These are phyloP conservation scores for Eucalyptus rudis DNA, from an alignment of 345 rosid genomes.

Conservation along the genomic window DNA sequence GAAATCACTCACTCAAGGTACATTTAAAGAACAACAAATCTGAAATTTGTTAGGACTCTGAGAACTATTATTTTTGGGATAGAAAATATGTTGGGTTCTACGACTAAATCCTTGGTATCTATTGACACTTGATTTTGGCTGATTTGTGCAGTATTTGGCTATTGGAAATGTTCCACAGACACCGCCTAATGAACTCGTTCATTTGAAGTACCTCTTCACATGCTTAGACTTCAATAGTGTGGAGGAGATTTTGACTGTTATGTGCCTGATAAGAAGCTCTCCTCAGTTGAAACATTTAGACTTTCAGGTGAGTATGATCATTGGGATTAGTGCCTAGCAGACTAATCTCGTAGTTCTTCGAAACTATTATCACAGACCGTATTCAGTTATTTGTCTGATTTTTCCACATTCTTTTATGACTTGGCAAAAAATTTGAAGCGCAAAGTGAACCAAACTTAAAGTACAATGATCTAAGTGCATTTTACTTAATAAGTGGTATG, in stretches of 20 bases:
- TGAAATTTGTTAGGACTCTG: background rate
- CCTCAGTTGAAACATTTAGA: background rate
- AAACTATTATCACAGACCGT: background rate
- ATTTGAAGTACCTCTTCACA: background rate
- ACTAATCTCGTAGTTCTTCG: background rate
- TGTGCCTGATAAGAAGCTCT: background rate
- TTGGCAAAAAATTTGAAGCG: background rate
- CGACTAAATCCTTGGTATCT: background rate
- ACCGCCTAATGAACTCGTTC: background rate
- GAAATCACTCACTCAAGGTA: background rate
- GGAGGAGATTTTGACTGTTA: background rate
- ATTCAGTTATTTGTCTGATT: background rate
- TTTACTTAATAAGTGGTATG: background rate
- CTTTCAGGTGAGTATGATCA: background rate
- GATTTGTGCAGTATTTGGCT: background rate
- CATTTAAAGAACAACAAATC: background rate
- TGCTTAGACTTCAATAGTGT: background rate
- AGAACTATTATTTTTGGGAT: background rate
- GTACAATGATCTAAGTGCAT: background rate
- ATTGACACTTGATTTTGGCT: background rate
- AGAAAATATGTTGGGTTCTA: background rate
- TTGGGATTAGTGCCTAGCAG: background rate
- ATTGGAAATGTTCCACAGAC: background rate
- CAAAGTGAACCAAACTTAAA: background rate
- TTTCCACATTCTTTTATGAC: background rate